Conservation (phyloP, 805 yeast genomes). For the Metschnikowia bowlesiae region DNA sequence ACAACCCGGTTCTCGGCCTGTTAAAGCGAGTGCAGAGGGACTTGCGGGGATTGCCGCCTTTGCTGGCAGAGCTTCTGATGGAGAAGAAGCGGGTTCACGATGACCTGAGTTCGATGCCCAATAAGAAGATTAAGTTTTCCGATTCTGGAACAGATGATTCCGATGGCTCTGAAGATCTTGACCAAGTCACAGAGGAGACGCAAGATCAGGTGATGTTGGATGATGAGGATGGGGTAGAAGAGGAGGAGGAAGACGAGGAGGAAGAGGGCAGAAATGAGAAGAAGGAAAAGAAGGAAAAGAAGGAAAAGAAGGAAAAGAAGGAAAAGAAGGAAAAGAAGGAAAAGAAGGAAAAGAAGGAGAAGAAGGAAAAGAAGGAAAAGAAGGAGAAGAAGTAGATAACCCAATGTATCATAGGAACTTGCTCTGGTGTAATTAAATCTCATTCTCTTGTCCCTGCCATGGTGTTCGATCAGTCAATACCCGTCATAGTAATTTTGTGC, state of each 20-base stretch:
- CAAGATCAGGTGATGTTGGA: slow-evolving; percentile 1
- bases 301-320: slow-evolving; percentile 24
- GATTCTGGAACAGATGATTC: slow-evolving; percentile 7
- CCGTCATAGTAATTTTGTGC: no score
- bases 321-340: slow-evolving; percentile 25
- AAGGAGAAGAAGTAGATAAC: slow-evolving; percentile 12
- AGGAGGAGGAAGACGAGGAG: not conserved
- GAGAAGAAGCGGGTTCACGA: slow-evolving; percentile 7
- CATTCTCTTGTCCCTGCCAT: no score
- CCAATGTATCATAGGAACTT: slow-evolving; percentile 1
- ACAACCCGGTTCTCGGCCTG: slow-evolving; percentile 51
- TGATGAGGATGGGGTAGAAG: not conserved
- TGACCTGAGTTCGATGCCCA: slow-evolving; percentile 11
- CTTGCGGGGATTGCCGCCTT: slow-evolving; percentile 75
- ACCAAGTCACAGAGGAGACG: slow-evolving; percentile 5
- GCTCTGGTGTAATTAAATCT: not conserved
- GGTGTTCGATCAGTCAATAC: no score
- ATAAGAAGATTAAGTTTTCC: slow-evolving; percentile 24
- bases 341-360: slow-evolving; percentile 23
- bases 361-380: slow-evolving; percentile 21
- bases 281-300: slow-evolving; percentile 11
- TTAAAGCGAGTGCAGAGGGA: slow-evolving; percentile 71
- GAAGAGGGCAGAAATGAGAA: not conserved
- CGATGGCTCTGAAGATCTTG: not conserved
- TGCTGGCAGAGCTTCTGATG: slow-evolving; percentile 21